These are phyloP conservation scores for Cyberlindnera maritima DNA, from an alignment of 805 yeast genomes.

Conservation along the genomic window DNA sequence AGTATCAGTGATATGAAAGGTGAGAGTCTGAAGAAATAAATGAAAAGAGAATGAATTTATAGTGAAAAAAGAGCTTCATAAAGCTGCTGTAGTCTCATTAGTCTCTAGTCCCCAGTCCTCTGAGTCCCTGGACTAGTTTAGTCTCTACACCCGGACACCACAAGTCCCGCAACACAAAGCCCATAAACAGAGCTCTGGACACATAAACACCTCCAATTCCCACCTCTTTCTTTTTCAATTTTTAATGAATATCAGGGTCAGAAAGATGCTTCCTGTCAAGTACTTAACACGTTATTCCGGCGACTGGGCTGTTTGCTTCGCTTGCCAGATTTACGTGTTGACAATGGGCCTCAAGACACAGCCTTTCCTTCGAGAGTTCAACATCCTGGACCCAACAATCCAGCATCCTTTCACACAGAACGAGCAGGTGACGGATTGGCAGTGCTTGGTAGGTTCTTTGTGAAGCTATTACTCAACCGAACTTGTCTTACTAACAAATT, in stretches of 20 bases:
- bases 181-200: too few relatives aligned
- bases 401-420: slow-evolving; percentile 29
- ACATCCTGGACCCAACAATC: slow-evolving; percentile 29
- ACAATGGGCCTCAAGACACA: slow-evolving; percentile 10
- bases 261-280: background rate
- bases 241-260: background rate
- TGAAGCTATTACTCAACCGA: too few relatives aligned
- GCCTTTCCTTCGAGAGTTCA: slow-evolving; percentile 33
- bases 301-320: slow-evolving; percentile 12
- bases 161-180: too few relatives aligned
- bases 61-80: too few relatives aligned
- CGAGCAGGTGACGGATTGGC: slow-evolving; percentile 11
- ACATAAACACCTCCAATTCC: too few relatives aligned
- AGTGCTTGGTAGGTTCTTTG: slow-evolving; percentile 8
- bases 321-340: slow-evolving; percentile 8
- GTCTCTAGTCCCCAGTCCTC: too few relatives aligned
- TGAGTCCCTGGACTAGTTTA: too few relatives aligned
- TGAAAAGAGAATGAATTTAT: too few relatives aligned
- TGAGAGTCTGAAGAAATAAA: background rate
- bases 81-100: too few relatives aligned
- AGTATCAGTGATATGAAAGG: slow-evolving; percentile 8
- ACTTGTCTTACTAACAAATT: background rate
- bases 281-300: slow-evolving; percentile 7
- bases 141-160: too few relatives aligned
- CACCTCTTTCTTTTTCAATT: too few relatives aligned